Evolutionary conservation across 352 stramenopile species (phyloP).

Genomic region (Globisporangium barbulae): DNA sequence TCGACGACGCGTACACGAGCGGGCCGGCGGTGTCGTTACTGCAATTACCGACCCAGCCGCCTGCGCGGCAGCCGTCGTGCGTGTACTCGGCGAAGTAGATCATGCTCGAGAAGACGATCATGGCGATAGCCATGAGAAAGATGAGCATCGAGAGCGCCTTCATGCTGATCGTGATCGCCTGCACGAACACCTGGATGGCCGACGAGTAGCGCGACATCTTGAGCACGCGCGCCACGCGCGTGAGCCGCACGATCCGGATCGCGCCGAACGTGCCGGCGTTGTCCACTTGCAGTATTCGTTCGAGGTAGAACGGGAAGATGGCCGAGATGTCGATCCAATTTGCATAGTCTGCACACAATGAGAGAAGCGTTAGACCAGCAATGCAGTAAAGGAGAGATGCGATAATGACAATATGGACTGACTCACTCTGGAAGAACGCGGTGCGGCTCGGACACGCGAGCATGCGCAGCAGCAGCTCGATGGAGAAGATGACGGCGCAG

Average conservation of each 20-base stretch:
- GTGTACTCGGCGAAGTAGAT: conserved; percentile 86
- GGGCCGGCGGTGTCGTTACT: background rate
- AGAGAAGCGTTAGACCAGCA: background rate
- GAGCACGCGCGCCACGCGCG: conserved; percentile 76
- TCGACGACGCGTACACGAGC: conserved; percentile 14
- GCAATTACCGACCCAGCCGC: conserved; percentile 60
- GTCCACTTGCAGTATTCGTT: conserved; percentile 59
- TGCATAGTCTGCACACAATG: conserved; percentile 34
- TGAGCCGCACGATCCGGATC: conserved; percentile 82
- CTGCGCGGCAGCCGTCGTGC: conserved; percentile 48
- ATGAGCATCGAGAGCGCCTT: conserved; percentile 86
- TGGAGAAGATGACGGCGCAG: conserved; percentile 53
- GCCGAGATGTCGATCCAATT: conserved; percentile 84
- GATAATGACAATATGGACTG: background rate
- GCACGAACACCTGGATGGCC: conserved; percentile 81
- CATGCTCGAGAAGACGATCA: conserved; percentile 81
- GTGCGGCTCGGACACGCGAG: conserved; percentile 45
- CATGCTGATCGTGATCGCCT: conserved; percentile 67
- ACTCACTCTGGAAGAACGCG: conserved; percentile 48
- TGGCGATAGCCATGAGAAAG: conserved; percentile 83
- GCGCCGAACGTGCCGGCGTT: conserved; percentile 64
- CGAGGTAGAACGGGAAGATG: conserved; percentile 86
- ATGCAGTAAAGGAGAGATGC: background rate
- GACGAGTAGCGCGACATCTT: conserved; percentile 88
- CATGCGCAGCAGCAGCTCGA: conserved; percentile 57